Percentiles rank a stretch among this genome's conserved stretches.
Evolutionary conservation across 192 early-diverging fungal species (phyloP).

Genomic region (Dispira parvispora): DNA sequence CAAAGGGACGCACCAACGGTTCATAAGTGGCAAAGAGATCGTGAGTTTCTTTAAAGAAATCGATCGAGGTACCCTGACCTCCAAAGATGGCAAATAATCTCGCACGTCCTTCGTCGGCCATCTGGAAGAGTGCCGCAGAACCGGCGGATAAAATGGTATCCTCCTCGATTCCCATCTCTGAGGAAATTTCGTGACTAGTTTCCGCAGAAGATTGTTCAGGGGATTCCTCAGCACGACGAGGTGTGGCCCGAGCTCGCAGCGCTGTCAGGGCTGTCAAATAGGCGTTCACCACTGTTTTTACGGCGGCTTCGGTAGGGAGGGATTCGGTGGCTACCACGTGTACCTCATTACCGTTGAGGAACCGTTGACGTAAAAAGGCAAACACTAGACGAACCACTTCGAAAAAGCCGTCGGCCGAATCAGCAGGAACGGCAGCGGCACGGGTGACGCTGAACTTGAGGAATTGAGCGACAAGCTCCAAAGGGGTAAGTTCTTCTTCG

Average conservation of each 20-base stretch:
- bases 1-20: conserved; percentile 52
- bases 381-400: conserved; percentile 55
- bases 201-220: neutral
- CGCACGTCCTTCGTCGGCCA: conserved; percentile 39
- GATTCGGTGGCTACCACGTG: conserved; percentile 49
- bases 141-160: conserved; percentile 14
- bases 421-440: conserved; percentile 17
- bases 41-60: conserved; percentile 85
- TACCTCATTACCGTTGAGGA: conserved; percentile 67
- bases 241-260: conserved; percentile 23
- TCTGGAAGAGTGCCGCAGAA: conserved; percentile 49
- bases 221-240: neutral
- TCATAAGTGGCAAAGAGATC: conserved; percentile 66
- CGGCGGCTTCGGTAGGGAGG: conserved; percentile 32
- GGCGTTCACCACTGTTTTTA: conserved; percentile 45
- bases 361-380: conserved; percentile 49
- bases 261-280: conserved; percentile 61
- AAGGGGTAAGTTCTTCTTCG: conserved; percentile 37
- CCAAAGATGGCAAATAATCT: conserved; percentile 79
- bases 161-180: neutral
- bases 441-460: conserved; percentile 40
- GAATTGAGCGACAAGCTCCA: conserved; percentile 56
- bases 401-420: conserved; percentile 37
- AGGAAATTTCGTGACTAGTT: too few relatives aligned
- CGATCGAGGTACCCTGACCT: conserved; percentile 87